Evolutionary conservation across 169 alveolate genomes (phyloP).

Genomic region (Plasmodium knowlesi): DNA sequence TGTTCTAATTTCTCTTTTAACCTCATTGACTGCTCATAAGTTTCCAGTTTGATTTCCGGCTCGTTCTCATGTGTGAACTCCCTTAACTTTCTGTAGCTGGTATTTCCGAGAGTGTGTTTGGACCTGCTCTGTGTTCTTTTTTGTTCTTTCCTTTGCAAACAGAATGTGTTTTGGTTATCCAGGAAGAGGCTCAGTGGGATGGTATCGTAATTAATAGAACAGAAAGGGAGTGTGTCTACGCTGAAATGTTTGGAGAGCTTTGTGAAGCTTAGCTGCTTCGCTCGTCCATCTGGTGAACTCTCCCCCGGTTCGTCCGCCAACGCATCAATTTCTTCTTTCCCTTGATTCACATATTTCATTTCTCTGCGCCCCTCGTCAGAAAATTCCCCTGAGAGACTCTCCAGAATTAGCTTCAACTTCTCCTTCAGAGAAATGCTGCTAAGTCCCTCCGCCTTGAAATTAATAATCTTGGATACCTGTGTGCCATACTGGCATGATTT

Average conservation of each 20-base stretch:
- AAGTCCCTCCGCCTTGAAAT: conserved; percentile 66
- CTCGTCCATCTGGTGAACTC: background rate
- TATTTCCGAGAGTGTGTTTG: background rate
- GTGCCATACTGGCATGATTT: conserved; percentile 69
- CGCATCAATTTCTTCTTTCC: too few species aligned
- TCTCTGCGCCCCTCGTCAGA: background rate
- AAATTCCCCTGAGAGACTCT: conserved; percentile 14
- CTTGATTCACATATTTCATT: background rate
- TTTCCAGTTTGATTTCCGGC: conserved; percentile 53
- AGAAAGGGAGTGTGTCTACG: conserved; percentile 11
- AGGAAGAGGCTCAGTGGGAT: conserved; percentile 41
- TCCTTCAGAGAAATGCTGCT: conserved; percentile 35
- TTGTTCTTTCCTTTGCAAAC: conserved; percentile 18
- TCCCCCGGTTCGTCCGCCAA: background rate
- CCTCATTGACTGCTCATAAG: conserved; percentile 68
- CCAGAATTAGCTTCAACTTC: conserved; percentile 19
- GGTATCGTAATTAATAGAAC: conserved; percentile 39
- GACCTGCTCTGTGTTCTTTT: conserved; percentile 1
- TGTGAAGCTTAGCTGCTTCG: background rate
- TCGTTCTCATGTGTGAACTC: conserved; percentile 25
- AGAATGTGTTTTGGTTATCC: background rate
- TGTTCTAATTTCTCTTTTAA: conserved; percentile 42
- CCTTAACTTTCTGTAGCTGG: conserved; percentile 28
- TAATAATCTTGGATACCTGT: conserved; percentile 32
- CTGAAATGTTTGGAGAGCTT: conserved; percentile 41